A percentile compares a stretch with the other conserved stretches of the same genome.
phyloP scores from a whole-genome alignment of 2,329 filamentous ascomycete species.

The Trichophyton verrucosum region DNA sequence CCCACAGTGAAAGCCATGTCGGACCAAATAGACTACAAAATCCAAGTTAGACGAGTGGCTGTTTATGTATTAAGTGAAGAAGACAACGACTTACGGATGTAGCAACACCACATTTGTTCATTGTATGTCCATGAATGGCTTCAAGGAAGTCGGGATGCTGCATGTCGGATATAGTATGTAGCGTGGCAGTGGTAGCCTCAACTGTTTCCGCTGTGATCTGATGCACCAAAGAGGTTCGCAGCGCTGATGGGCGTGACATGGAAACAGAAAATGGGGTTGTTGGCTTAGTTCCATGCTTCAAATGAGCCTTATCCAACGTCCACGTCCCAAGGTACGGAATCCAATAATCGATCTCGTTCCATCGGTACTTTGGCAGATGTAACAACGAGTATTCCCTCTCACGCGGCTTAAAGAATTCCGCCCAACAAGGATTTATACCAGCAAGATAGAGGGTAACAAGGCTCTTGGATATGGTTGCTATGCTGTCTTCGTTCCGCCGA shows the following conservation, averaged over 20 bases:
- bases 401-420: conserved; percentile 47
- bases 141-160: neutral
- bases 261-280: neutral
- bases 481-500: conserved; percentile 51
- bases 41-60: neutral
- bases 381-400: conserved; percentile 46
- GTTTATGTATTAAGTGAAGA: neutral
- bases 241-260: neutral
- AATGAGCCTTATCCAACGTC: conserved; percentile 37
- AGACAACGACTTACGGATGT: neutral
- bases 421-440: conserved; percentile 55
- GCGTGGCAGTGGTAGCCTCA: conserved; percentile 50
- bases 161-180: conserved; percentile 16
- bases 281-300: conserved; percentile 6
- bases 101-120: neutral
- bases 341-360: conserved; percentile 62
- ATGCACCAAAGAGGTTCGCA: neutral
- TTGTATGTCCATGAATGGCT: neutral
- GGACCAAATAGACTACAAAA: neutral
- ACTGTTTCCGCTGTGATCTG: neutral
- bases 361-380: conserved; percentile 53
- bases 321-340: conserved; percentile 35
- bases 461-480: conserved; percentile 46
- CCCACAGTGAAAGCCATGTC: neutral
- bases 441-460: conserved; percentile 48